Conservation (phyloP, 345 rosid species). For the Eucalyptus erythrocorys region DNA sequence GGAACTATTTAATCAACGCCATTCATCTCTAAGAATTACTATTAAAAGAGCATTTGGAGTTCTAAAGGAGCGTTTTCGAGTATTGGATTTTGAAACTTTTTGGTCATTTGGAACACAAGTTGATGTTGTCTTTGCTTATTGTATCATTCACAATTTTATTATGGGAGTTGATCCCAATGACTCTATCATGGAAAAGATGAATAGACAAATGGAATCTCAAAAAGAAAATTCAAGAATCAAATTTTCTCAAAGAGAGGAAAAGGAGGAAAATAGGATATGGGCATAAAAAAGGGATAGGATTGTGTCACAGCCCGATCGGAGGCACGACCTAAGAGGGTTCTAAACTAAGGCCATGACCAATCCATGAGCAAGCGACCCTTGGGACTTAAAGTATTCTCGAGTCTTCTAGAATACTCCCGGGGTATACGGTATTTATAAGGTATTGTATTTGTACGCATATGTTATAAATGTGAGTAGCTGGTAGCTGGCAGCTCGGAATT, state of each 20-base stretch:
- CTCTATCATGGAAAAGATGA: background rate
- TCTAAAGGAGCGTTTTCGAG: no score
- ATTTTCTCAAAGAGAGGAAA: background rate
- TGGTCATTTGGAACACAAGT: background rate
- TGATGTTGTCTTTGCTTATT: background rate
- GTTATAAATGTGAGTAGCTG: no score
- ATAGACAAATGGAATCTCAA: background rate
- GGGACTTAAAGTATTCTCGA: no score
- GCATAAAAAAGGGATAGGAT: background rate
- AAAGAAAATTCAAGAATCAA: background rate
- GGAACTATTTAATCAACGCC: background rate
- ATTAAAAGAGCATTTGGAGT: no score
- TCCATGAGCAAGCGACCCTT: no score
- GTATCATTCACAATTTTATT: background rate
- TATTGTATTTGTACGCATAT: no score
- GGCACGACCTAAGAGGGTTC: no score
- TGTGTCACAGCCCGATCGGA: no score
- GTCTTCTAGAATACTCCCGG: no score
- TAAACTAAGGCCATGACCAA: no score
- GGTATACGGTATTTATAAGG: no score
- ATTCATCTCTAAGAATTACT: background rate
- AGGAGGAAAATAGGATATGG: background rate
- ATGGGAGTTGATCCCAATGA: background rate
- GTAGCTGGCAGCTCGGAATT: no score
- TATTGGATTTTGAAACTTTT: accelerated